Base-by-base conservation (phyloP, 176 grass and related monocot genomes). In the Zea luxurians region DNA sequence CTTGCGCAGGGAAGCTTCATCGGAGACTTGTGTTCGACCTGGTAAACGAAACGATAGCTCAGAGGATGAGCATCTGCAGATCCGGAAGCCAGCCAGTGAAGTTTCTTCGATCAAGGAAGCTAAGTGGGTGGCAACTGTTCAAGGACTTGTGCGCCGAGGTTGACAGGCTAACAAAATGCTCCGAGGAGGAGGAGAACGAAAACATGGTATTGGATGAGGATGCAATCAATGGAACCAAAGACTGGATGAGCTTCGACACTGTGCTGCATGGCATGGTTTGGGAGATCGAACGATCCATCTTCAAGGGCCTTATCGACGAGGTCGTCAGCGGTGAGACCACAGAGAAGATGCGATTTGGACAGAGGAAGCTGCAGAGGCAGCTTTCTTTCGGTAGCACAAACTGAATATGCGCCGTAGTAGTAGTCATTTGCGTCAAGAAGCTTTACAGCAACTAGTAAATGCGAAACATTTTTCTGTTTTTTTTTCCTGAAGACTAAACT, bases 241-340 rank as follows among this genome's bases (percentile, higher is more conserved):
- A 86, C 9, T 90, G 91, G 85, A 64, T 70, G 60, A 83, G 88
- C 59, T 82, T 82, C 45, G 80, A 80, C 13, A 79, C 38, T 20
- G 89, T 85, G 72, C 48, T 80, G 6, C 37, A 85, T 61, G 87
- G 66, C 10, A 64, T 88, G 80, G 85, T 62, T 64, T 80, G 86
- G 76, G 85, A 97, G 15, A 93, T 97, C 2, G 94, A 93, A 54
- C 90, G 85, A 70, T 84, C 60, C 61, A 88, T 97, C 41, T 93
- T 90, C 65, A 89, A 79, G 77, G 91, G 90, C 73, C 86, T 97
- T 45, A 76, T 97, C 12, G 87, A 86, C 7, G 91, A 97, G 73
- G 53, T 92, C 59, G 42, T 92, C 73, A 21, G 68, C 6, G 40
- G 42, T 2, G 88, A 83, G 59, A 63, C 52, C 66, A 76, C 64